Percentiles rank a stretch among this genome's conserved stretches.
phyloP scores from a whole-genome alignment of 23 red algal genomes.

The Pyropia haitanensis region DNA sequence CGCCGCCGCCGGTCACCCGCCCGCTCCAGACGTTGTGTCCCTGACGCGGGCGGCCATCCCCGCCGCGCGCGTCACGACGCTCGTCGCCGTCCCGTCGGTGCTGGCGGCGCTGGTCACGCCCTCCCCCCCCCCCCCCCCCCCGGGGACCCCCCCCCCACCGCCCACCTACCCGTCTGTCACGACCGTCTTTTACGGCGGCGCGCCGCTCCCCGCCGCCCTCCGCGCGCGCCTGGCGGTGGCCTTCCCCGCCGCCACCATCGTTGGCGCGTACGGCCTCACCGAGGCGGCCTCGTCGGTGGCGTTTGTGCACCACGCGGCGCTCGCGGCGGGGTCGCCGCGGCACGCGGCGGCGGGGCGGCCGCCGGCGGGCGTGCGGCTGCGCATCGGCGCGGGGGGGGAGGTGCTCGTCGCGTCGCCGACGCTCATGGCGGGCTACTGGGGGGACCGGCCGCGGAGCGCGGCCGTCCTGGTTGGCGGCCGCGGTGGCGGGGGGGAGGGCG shows the following conservation, averaged over 20 bases:
- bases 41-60: slow-evolving; percentile 5
- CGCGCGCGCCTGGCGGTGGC: neutral
- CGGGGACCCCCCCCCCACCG: neutral
- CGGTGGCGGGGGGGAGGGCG: too few species aligned
- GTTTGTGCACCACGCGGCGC: slow-evolving; percentile 17
- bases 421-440: slow-evolving; percentile 10
- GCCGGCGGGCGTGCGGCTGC: slow-evolving; percentile 19
- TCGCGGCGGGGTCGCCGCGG: neutral
- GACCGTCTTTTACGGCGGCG: slow-evolving; percentile 42
- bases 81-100: slow-evolving; percentile 49
- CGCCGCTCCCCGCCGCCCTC: slow-evolving; percentile 5
- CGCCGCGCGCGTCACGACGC: slow-evolving; percentile 9
- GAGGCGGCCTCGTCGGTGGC: slow-evolving; percentile 49
- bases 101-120: slow-evolving; percentile 19
- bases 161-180: neutral
- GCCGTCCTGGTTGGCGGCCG: too few species aligned
- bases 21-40: neutral
- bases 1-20: slow-evolving; percentile 2
- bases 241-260: slow-evolving; percentile 28
- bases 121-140: neutral
- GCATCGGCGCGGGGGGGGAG: slow-evolving; percentile 2
- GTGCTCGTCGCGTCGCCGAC: neutral
- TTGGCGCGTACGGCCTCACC: slow-evolving; percentile 66
- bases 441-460: neutral
- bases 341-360: slow-evolving; percentile 16